Conservation (phyloP, 805 yeast species). For the Candida andamanensis region DNA sequence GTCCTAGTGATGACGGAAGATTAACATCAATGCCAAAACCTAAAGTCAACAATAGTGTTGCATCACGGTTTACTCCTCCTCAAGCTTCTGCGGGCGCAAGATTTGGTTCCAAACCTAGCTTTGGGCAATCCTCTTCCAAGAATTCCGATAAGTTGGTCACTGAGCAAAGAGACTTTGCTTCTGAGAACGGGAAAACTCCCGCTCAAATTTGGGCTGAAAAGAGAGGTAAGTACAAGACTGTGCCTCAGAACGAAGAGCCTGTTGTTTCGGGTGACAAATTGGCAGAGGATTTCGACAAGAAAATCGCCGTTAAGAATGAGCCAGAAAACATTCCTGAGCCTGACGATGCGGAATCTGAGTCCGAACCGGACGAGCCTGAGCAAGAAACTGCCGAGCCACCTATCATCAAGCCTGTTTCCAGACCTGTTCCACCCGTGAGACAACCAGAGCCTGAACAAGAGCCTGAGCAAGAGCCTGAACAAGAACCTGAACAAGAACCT, state of each 20-base stretch:
- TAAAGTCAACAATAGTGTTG: constrained; percentile 46
- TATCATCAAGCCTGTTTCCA: constrained; percentile 6
- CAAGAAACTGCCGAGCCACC: constrained; percentile 10
- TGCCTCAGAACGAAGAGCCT: constrained; percentile 22
- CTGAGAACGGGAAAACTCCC: constrained; percentile 79
- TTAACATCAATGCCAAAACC: constrained; percentile 62
- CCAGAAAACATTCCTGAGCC: too few relatives aligned
- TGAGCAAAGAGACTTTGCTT: constrained; percentile 60
- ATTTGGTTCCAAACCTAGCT: constrained; percentile 33
- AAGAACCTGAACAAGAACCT: constrained; percentile 9
- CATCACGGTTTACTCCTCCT: constrained; percentile 40
- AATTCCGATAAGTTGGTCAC: constrained; percentile 46
- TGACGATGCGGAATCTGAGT: constrained; percentile 2
- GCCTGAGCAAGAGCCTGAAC: constrained; percentile 5
- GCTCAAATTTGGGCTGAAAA: constrained; percentile 96
- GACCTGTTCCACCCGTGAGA: constrained; percentile 8
- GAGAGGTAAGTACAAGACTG: constrained; percentile 59
- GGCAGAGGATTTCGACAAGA: constrained; percentile 13
- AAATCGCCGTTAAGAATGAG: background rate
- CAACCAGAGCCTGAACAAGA: constrained; percentile 9
- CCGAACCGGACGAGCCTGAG: constrained; percentile 4
- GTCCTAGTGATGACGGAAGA: constrained; percentile 42
- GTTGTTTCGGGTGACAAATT: constrained; percentile 14
- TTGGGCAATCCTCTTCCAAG: constrained; percentile 23
- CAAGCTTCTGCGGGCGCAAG: constrained; percentile 22